Evolutionary conservation across 2,329 filamentous ascomycete genomes (phyloP).

Genomic region (Colletotrichum simmondsii): DNA sequence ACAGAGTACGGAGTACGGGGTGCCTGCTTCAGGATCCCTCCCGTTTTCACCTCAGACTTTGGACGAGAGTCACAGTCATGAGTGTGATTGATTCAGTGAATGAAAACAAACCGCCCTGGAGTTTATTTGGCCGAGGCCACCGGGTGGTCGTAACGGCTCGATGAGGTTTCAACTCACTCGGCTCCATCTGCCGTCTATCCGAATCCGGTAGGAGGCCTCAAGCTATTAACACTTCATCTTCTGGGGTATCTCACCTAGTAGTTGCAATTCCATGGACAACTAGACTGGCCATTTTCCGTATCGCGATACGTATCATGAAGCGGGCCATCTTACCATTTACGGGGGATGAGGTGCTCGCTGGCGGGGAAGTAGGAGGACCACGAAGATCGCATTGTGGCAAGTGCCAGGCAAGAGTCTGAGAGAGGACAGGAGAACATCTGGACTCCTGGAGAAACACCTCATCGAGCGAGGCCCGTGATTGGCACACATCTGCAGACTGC

Average conservation of each 20-base stretch:
- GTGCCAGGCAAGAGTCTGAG: neutral
- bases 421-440: neutral
- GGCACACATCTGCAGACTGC: neutral
- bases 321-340: neutral
- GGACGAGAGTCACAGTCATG: neutral
- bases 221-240: too few relatives aligned
- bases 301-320: neutral
- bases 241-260: too few relatives aligned
- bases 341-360: neutral
- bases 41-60: neutral
- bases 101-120: neutral
- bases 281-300: neutral
- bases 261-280: neutral
- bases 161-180: neutral
- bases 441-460: neutral
- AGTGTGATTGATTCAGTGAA: neutral
- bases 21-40: slow-evolving; percentile 6
- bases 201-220: neutral
- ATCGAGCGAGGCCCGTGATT: neutral
- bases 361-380: neutral
- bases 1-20: neutral
- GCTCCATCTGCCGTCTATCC: neutral
- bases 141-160: neutral
- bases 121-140: neutral
- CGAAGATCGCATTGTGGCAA: neutral